phyloP scores from a whole-genome alignment of 176 grass and related monocot genomes.

The Bonia amplexicaulis region DNA sequence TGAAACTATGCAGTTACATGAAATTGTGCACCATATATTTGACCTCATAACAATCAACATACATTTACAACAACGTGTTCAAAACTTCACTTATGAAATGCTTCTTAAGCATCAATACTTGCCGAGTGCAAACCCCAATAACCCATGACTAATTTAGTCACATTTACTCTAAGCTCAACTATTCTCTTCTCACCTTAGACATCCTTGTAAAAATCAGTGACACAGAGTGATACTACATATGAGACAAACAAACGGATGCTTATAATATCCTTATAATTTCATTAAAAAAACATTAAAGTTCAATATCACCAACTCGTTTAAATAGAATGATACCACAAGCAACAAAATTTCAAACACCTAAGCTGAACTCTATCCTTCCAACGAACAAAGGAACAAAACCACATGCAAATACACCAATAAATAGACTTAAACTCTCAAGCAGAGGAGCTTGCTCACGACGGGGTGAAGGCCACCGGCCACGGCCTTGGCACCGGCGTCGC shows the following conservation, averaged over 20 bases:
- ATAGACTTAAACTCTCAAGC: not conserved
- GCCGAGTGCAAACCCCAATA: not conserved
- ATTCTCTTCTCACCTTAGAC: not conserved
- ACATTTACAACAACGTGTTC: not conserved
- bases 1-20: not conserved
- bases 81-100: conserved; percentile 13
- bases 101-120: conserved; percentile 1
- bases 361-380: not conserved
- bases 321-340: conserved; percentile 19
- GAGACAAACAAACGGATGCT: not conserved
- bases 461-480: conserved; percentile 28
- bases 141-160: not conserved
- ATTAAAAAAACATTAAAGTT: not conserved
- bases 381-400: not conserved
- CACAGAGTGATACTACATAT: not conserved
- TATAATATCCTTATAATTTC: not conserved
- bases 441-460: conserved; percentile 26
- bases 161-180: conserved; percentile 2
- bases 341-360: conserved; percentile 13
- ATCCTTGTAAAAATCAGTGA: not conserved
- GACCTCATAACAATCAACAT: not conserved
- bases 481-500: conserved; percentile 1
- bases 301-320: not conserved
- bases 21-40: not conserved
- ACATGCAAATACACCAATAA: conserved; percentile 12